Base-by-base conservation (phyloP, 192 early-diverging fungal species). In the Coemansia pectinata region DNA sequence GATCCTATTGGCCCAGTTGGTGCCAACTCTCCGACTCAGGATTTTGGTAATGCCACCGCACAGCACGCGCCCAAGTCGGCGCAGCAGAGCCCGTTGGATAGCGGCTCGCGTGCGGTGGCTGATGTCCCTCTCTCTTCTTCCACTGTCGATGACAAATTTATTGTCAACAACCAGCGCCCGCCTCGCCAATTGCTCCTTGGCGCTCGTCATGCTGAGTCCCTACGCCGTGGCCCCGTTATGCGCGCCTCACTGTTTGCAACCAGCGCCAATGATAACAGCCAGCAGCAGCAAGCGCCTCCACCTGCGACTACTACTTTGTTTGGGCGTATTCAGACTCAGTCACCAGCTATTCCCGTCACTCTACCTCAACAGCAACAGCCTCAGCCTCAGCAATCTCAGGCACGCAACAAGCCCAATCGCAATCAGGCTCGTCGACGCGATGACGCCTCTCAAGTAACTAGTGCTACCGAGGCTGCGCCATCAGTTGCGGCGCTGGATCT, bases 11-110 rank as follows among this genome's bases (percentile, higher is more conserved):
- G 27, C 27, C 27, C 67, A 12, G 68, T 19, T 12, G 62, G 21
- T 21, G 33, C 38, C 68, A 34, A 34, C 45, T 7, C 38, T 27
- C 66, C 29, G 36, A 41, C 45, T 55, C 74, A 77, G 74, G 75
- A 66, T 72, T 76, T 76, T 74, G 72, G 55, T 69, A 73, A 75
- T 63, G 83, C 73, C 78, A 83, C 79, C 79, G 74, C 74, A 71
- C 70, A 75, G 59, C 59, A 36, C 1, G 59, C 59, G 59, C 59
- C 36, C 36, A 11, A 19, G 38, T 5, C 36, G 66, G 62, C 58
- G 39, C 48, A 27, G 72, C 73, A 65, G 78, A 59, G 72, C 66
- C 72, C 39, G 10, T 19, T 74, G 72, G 77, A 61, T 40, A 15
- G 53, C 74, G 79, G 70, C 73, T 76, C 78, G 70, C 64, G 69